phyloP scores from a whole-genome alignment of 192 early-diverging fungal genomes.

The Lobosporangium transversale region DNA sequence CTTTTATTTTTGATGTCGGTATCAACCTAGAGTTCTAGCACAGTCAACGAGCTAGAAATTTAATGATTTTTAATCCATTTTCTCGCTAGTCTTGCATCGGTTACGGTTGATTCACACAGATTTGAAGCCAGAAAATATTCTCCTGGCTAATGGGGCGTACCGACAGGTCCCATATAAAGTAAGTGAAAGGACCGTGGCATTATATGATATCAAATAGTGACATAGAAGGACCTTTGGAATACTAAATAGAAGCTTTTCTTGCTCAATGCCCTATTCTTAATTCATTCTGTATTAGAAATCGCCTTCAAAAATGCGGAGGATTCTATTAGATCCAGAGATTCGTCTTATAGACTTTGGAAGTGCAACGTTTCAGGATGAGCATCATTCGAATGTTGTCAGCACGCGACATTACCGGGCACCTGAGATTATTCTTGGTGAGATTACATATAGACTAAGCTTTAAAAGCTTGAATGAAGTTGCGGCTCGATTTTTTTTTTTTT shows the following conservation, averaged over 20 bases:
- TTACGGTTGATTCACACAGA: constrained; percentile 94
- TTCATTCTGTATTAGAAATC: constrained; percentile 45
- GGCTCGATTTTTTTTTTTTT: background rate
- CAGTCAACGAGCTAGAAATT: background rate
- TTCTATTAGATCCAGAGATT: constrained; percentile 79
- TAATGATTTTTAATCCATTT: background rate
- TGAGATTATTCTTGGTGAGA: constrained; percentile 89
- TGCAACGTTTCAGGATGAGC: constrained; percentile 93
- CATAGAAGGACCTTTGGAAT: background rate
- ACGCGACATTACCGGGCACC: constrained; percentile 98
- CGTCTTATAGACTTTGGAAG: constrained; percentile 96
- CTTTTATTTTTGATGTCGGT: background rate
- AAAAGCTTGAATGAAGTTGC: background rate
- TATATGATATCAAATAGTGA: too few relatives aligned
- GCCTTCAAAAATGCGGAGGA: constrained; percentile 63
- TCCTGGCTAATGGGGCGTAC: constrained; percentile 72
- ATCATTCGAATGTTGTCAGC: constrained; percentile 92
- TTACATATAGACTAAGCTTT: too few relatives aligned
- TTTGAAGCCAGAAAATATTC: constrained; percentile 95
- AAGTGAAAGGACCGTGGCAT: background rate
- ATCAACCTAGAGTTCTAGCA: background rate
- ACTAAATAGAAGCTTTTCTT: background rate
- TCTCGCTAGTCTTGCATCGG: constrained; percentile 76
- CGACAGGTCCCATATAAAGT: constrained; percentile 62
- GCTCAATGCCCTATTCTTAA: too few relatives aligned